phyloP scores from a whole-genome alignment of 2,329 filamentous ascomycete genomes.

The Penicillium sp. region DNA sequence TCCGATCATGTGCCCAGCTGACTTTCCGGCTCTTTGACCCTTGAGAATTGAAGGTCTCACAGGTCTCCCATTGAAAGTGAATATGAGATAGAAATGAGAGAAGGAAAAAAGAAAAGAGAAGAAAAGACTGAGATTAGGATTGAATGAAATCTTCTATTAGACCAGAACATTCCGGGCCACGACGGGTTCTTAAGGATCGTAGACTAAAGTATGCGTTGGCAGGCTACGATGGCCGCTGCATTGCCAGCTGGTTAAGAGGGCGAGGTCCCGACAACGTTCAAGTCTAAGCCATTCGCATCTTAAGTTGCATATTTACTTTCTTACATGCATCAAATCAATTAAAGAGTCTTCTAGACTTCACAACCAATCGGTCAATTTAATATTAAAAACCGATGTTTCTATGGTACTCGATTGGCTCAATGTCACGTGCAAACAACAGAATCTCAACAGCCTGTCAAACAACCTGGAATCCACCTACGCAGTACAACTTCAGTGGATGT shows the following conservation, averaged over 20 bases:
- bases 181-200: not conserved
- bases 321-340: constrained; percentile 2
- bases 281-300: not conserved
- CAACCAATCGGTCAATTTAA: not conserved
- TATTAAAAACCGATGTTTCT: not conserved
- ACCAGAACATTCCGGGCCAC: not conserved
- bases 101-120: not conserved
- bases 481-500: no score
- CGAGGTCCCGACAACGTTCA: not conserved
- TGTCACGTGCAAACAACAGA: constrained; percentile 7
- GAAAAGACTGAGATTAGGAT: not conserved
- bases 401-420: not conserved
- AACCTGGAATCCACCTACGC: no score
- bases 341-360: not conserved
- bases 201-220: constrained; percentile 4
- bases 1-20: constrained; percentile 10
- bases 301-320: no score
- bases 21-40: constrained; percentile 12
- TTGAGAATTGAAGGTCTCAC: constrained; percentile 13
- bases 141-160: not conserved
- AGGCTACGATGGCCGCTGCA: constrained; percentile 3
- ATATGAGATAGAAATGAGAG: not conserved
- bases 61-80: constrained; percentile 5
- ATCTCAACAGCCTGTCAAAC: not conserved
- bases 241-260: constrained; percentile 3